Evolutionary conservation across 2,329 filamentous ascomycete species (phyloP), one percentile per base, ranked within the genome.

Genomic region (Daldinia sp.): DNA sequence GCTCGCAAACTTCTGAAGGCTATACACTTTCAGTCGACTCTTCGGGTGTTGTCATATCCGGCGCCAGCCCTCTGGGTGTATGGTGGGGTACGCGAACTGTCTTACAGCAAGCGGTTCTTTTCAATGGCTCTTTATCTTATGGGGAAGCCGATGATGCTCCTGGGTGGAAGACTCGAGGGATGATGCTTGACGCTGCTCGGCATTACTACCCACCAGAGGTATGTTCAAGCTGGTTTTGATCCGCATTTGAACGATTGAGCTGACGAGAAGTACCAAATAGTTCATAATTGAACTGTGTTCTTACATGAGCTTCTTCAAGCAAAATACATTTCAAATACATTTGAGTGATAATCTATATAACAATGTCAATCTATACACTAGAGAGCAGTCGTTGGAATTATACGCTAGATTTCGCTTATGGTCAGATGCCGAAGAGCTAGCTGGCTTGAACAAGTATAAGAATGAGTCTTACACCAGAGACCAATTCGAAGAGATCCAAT

Each of bases 291-390:
- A 89, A n/a, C 78, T 89, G 69, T 89, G 87, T 75, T 82, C 83
- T 0, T 89, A 88, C 75, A 84, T 87, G 68, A 88, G 86, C 30
- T 89, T 86, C 74, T 89, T 87, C 79, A 89, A 89, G 72, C 83
- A 88, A 69, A 88, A 88, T 68, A 83, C 83, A 0, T 85, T 89
- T 59, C 87, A 89, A 50, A 76, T 89, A 18, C 87, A 89, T 73
- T 79, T 88, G 3, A 87, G 83, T 67, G 87, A 89, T 73, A 89
- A 88, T 70, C 77, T 86, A 3, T 82, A 82, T 73, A 82, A 85
- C 48, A 86, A 86, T 39, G 78, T 82, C 1, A 78, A 80, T 23
- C 79, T 83, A 18, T 87, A 88, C 53, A 81, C 80, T 2, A 79
- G 81, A 18, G 82, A 85, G 54, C 81, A 80, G 0, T 84, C 82